Percentiles rank a stretch among this genome's conserved stretches.
phyloP scores from a whole-genome alignment of 1,284 basidiomycete genomes.

The Sporisorium iseilematis-ciliati region DNA sequence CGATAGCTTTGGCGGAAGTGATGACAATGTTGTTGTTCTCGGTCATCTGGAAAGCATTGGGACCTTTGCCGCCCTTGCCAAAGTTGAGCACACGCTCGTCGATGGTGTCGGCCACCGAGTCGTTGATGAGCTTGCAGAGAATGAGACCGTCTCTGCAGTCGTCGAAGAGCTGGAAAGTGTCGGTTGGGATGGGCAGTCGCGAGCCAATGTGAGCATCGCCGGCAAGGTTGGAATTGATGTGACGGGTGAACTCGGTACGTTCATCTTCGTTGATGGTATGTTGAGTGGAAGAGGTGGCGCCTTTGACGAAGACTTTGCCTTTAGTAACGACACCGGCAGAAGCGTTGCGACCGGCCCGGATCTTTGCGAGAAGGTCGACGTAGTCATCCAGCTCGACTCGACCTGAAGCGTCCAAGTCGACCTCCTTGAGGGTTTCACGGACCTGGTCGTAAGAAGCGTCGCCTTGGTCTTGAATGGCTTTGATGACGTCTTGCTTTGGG shows the following conservation, averaged over 20 bases:
- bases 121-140: constrained; percentile 98
- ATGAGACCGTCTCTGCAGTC: constrained; percentile 94
- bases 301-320: constrained; percentile 93
- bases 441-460: constrained; percentile 66
- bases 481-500: constrained; percentile 64
- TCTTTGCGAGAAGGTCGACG: constrained; percentile 91
- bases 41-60: constrained; percentile 97
- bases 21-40: constrained; percentile 99
- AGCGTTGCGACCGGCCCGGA: constrained; percentile 73
- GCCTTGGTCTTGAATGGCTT: constrained; percentile 62
- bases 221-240: constrained; percentile 92
- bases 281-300: constrained; percentile 93
- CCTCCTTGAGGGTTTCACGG: constrained; percentile 86
- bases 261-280: constrained; percentile 99
- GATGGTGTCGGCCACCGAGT: constrained; percentile 98
- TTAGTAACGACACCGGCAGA: constrained; percentile 72
- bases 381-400: constrained; percentile 98
- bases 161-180: constrained; percentile 99
- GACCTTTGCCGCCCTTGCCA: constrained; percentile 70
- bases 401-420: constrained; percentile 92
- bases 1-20: constrained; percentile 95
- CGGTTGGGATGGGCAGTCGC: constrained; percentile 92
- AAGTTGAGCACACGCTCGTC: constrained; percentile 94
- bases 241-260: constrained; percentile 92
- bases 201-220: constrained; percentile 86